Base-by-base conservation (phyloP, 306 rosid species). In the Malus orientalis region DNA sequence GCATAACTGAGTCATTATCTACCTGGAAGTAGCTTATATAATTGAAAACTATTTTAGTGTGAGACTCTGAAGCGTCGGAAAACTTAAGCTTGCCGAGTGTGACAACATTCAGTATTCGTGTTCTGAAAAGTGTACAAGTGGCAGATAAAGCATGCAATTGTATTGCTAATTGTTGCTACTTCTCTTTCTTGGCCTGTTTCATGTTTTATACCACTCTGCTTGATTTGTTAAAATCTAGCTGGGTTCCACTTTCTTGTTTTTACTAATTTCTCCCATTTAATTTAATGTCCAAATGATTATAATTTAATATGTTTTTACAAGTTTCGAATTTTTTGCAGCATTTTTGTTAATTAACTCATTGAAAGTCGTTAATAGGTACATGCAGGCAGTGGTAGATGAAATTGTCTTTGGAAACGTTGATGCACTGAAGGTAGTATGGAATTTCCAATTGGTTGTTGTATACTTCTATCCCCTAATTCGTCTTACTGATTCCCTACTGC, bases 341-440 rank as follows among this genome's bases (percentile, higher is more conserved):
- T 18, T 16, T 57, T 53, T 61, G 47, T 54, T 11, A 47, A 36
- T 32, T 73, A 67, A 49, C 72, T 32, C 44, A 25, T 15, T 60
- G 77, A 74, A 78, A 36, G 20, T 79, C 81, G 69, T 78, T 72
- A 75, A 66, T 68, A 95, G 98, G 92, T 95, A 95, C 83, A 92
- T 95, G 96, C 98, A 95, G 85, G 98, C 98, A 23, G 97, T 92
- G 85, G 97, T 88, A 71, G 98, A 95, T 76, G 97, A 92, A 91
- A 81, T 90, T 70, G 86, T 92, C 76, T 85, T 88, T 73, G 89
- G 76, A 60, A 89, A 95, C 69, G 88, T 84, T 74, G 86, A 95
- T 81, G 91, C 90, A 0, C 45, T 73, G 73, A 89, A 92, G 98
- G 98, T 95, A 82, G 69, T 79, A 11, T 47, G 78, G 32, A 33